Evolutionary conservation across 139 green algal genomes (phyloP), one percentile per base, ranked within the genome.

Genomic region (Micromonas commoda): DNA sequence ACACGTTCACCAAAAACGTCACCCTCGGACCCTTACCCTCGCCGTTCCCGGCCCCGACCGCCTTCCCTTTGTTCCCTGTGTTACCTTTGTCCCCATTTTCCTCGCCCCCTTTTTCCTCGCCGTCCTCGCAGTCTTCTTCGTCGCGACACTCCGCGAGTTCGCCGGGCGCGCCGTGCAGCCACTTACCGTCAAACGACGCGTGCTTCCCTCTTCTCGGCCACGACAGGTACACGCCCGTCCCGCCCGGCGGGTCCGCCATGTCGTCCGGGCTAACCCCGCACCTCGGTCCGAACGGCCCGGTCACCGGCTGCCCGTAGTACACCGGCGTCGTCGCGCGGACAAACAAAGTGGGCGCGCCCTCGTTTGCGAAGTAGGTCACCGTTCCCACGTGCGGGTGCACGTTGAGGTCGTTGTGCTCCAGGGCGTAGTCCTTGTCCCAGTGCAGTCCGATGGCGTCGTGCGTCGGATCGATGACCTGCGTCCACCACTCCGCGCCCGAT

Each of bases 1-100:
- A 80, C n/a, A 80, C 32, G 75, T 80, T 80, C 34, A 80, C 75
- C 5, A 80, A 29, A 31, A 80, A 80, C 52, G 75, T 80, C 24
- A 75, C 31, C 4, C 75, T 28, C 45, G 9, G 45, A 9, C 45
- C 9, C 16, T 57, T n/a, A n/a, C n/a, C n/a, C n/a, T n/a, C n/a
- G n/a, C n/a, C n/a, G n/a, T n/a, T n/a, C n/a, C n/a, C n/a, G n/a
- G n/a, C n/a, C n/a, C n/a, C n/a, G n/a, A n/a, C n/a, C n/a, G n/a
- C n/a, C n/a, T n/a, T n/a, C n/a, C n/a, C n/a, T n/a, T n/a, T n/a
- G n/a, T n/a, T n/a, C n/a, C n/a, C 24, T 31, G 1, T 77, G n/a
- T 64, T 34, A 26, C 3, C 37, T 2, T 73, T 23, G 24, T 73
- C 29, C 2, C 2, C 2, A 39, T 37, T 23, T 24, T 37, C 65